Base-by-base conservation (phyloP, 441 rosid genomes). In the Metrosideros polymorpha region DNA sequence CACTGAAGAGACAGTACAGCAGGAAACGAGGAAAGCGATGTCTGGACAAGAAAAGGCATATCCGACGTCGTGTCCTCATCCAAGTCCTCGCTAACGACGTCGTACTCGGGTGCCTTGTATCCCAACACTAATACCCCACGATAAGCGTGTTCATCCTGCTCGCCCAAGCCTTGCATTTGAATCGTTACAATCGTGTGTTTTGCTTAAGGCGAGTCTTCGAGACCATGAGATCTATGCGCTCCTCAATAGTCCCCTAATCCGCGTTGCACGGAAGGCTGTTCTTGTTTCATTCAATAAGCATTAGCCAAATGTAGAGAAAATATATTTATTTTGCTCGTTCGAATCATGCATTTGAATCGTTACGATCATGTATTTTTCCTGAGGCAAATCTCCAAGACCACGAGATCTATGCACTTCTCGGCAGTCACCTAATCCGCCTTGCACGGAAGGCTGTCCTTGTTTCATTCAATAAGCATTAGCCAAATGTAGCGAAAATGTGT, bases 381-480 rank as follows among this genome's bases (percentile, higher is more conserved):
- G 9, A 8, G 43, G 6, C 13, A 9, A 63, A 18, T 63, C 25
- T 15, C 19, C 2, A 19, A 13, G 43, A 63, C 25, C 43, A 32
- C 42, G 25, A 8, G 75, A 19, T 63, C 76, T 63, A 7, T 9
- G 75, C 24, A 3, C 42, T 61, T 24, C 24, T 30, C 3, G 24
- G 12, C 1, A 30, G 39, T 61, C 12, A 39, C 3, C 1, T 12
- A 1, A 32, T 5, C 17, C 3, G 43, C 1, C 1, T 2, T 19
- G 13, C 43, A 63, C 12, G 6, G 6, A 32, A 61, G 75, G 75
- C 24, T 18, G 7, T 30, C 42, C 42, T 4, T 17, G 7, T 61
- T 30, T 61, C 24, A 59, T 30, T 59, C 71, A 29, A 57, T 6
- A 57, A 57, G 18, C 6, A n/a, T 30, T 30, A 29, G 10, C 9